phyloP scores from a whole-genome alignment of 1,139 yeast species.

The Candida tetrigidarum region DNA sequence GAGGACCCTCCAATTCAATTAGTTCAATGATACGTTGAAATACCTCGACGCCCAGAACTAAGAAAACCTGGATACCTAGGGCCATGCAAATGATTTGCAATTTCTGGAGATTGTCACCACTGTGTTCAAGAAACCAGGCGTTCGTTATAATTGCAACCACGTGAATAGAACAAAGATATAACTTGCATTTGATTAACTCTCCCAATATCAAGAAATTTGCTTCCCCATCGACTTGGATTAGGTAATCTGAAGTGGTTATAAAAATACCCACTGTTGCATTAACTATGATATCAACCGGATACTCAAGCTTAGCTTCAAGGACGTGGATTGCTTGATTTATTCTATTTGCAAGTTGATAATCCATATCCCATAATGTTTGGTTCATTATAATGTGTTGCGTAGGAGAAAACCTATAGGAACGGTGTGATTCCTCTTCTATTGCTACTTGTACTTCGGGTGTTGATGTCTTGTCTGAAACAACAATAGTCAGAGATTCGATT shows the following conservation, averaged over 20 bases:
- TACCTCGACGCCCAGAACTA: slow-evolving; percentile 10
- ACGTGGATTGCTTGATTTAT: slow-evolving; percentile 1
- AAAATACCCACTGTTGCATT: slow-evolving; percentile 15
- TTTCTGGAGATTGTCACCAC: slow-evolving; percentile 13
- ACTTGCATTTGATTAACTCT: slow-evolving; percentile 9
- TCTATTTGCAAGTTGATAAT: slow-evolving; percentile 8
- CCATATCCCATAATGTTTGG: slow-evolving; percentile 13
- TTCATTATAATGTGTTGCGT: slow-evolving; percentile 12
- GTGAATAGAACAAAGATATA: slow-evolving; percentile 12
- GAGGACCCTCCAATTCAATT: slow-evolving; percentile 13
- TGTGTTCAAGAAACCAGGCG: slow-evolving; percentile 10
- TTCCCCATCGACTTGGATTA: slow-evolving; percentile 13
- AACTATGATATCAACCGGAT: slow-evolving; percentile 14
- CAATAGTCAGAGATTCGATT: not conserved
- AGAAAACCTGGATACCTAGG: slow-evolving; percentile 11
- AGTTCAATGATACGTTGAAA: slow-evolving; percentile 10
- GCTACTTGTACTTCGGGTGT: not conserved
- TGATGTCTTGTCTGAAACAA: not conserved
- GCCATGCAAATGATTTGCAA: slow-evolving; percentile 13
- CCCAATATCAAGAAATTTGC: slow-evolving; percentile 11
- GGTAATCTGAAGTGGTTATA: slow-evolving; percentile 8
- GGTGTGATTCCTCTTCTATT: too few relatives aligned
- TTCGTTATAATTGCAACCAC: slow-evolving; percentile 9
- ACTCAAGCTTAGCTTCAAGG: slow-evolving; percentile 11
- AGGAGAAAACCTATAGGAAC: slow-evolving; percentile 7